Base-by-base conservation (phyloP, 768 basidiomycete species). In the Podaxis pistillaris region DNA sequence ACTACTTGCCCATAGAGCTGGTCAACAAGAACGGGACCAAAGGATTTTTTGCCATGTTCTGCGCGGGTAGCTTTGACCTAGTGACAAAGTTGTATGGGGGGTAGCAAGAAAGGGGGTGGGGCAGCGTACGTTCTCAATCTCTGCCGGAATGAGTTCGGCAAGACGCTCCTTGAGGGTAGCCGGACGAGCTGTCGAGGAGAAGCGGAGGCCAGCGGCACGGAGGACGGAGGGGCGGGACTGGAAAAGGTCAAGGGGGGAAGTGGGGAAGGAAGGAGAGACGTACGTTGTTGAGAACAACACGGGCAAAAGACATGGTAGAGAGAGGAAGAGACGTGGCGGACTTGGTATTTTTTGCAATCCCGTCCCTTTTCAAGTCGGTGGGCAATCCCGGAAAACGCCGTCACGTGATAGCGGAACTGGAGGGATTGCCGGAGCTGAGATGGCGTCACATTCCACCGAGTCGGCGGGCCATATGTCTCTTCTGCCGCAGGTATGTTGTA, bases 151-250 rank as follows among this genome's bases (percentile, higher is more conserved):
- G 75, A 98, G 86, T 78, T 97, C 93, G 37, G 92, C 86, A 64
- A 98, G 83, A 57, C 94, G 86, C 78, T 98, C 94, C 81, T 96
- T 96, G 73, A 98, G 84, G 28, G 93, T 87, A 63, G 84, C 81
- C 49, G 84, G 84, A 75, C 88, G 90, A 49, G 81, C 76, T 15
- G 87, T 81, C n/a, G 89, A 89, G 53, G 84, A 85, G 68, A 88
- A 84, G 58, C 88, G 82, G 66, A 80, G 80, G 37, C 83, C 79
- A 19, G 77, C 69, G 44, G 75, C 72, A 67, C 80, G 83, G 68
- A 79, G 74, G 67, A 74, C 69, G 36, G 79, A 75, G 61, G 79
- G 82, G 63, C 83, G 86, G 36, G 84, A 82, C 85, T 86, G 67
- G 63, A 63, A 59, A 60, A 63, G 49, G 61, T 51, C 44, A 58